Base-by-base conservation (phyloP, 805 yeast genomes). In the Brettanomyces nanus region DNA sequence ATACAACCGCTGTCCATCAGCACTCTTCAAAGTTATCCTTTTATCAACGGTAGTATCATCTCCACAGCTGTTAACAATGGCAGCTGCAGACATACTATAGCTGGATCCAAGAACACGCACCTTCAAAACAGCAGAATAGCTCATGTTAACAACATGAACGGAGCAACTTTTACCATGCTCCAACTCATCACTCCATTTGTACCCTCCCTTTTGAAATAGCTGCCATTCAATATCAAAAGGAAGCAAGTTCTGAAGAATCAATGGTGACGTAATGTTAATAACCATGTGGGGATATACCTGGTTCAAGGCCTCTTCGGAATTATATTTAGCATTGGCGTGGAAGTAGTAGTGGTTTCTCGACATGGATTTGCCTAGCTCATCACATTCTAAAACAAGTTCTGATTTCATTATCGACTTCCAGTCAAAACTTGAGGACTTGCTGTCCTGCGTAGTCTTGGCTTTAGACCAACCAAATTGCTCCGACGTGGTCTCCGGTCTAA, bases 261-360 rank as follows among this genome's bases (percentile, higher is more conserved):
- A 60, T 0, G 98, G 97, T 0, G 97, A 85, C 0, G 92, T 77
- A 5, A 92, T 61, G 4, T 77, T 70, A 19, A 92, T 61, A 6
- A 67, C 71, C 84, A 90, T 71, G 49, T 85, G 92, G 0, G 98
- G 98, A 51, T 85, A 94, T 1, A 84, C 70, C 41, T 69, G 66
- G 0, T 84, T 71, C 19, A 87, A 61, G 0, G 86, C 87, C 45
- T 85, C 94, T n/a, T 71, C 66, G 14, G 62, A 55, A 45, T 82
- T 76, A 56, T 60, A 81, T 32, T 63, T 58, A 1, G 90, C 86
- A 46, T 75, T 81, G 0, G 81, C 82, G 46, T 83, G 90, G 60
- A 84, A 80, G 49, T 71, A 80, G 54, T 65, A 42, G 52, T 47
- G 53, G 20, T 45, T 49, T 1, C 53, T 62, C 19, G 66, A 74